phyloP scores from a whole-genome alignment of 2,329 filamentous ascomycete species.

The Pestalotiopsis sp. region DNA sequence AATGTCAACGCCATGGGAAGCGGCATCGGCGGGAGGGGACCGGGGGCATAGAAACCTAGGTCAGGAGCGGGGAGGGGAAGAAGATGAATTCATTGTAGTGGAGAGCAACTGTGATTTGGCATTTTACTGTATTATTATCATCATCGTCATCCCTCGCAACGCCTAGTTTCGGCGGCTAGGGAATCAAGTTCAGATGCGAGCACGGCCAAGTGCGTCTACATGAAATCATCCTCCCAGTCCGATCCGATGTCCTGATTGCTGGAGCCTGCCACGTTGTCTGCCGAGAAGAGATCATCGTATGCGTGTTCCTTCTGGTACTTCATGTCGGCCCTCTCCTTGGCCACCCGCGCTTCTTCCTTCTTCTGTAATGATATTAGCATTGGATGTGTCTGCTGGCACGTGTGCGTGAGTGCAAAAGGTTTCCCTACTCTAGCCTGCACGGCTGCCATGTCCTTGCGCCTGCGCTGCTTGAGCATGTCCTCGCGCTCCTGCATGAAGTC shows the following conservation, averaged over 20 bases:
- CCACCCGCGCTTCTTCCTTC: constrained; percentile 74
- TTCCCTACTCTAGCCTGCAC: constrained; percentile 61
- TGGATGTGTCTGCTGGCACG: not conserved
- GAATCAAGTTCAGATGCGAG: not conserved
- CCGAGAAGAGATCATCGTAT: constrained; percentile 88
- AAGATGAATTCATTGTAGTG: not conserved
- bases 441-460: constrained; percentile 70
- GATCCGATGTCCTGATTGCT: constrained; percentile 85
- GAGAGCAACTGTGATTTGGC: not conserved
- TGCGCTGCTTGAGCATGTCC: constrained; percentile 70
- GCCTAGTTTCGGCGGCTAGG: not conserved
- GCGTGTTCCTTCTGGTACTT: constrained; percentile 98
- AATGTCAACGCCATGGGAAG: constrained; percentile 57
- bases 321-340: constrained; percentile 82
- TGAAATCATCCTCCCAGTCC: constrained; percentile 89
- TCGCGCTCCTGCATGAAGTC: constrained; percentile 84
- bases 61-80: too few relatives aligned
- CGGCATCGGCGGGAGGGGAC: constrained; percentile 49
- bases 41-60: constrained; percentile 28
- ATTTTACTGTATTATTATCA: constrained; percentile 11
- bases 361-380: constrained; percentile 49
- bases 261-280: constrained; percentile 74
- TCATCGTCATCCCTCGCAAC: not conserved
- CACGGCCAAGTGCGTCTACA: constrained; percentile 54
- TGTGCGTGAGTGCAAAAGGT: not conserved